Evolutionary conservation across 345 rosid genomes (phyloP).

Genomic region (Melaleuca quinquenervia): DNA sequence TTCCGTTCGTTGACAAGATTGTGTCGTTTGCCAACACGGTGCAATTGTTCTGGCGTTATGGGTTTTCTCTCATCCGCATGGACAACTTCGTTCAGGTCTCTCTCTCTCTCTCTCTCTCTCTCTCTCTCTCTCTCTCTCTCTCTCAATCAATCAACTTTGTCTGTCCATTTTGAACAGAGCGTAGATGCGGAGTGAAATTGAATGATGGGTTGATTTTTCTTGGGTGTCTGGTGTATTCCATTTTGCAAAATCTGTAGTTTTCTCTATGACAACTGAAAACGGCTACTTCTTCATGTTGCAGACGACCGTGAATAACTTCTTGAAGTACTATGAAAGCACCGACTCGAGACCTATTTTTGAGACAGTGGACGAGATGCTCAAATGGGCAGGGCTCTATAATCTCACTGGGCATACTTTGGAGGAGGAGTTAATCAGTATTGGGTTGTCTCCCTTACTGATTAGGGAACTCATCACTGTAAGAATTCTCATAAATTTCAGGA

Average conservation of each 20-base stretch:
- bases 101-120: neutral
- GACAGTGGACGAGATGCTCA: conserved; percentile 81
- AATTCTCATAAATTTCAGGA: neutral
- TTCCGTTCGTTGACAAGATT: conserved; percentile 39
- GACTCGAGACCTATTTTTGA: conserved; percentile 63
- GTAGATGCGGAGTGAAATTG: neutral
- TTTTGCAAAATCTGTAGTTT: neutral
- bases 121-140: neutral
- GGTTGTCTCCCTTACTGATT: conserved; percentile 46
- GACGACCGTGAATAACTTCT: conserved; percentile 47
- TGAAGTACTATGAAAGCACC: conserved; percentile 58
- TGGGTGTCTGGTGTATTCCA: neutral
- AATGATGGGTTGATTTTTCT: neutral
- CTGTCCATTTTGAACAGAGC: neutral
- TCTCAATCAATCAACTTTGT: neutral
- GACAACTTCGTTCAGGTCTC: conserved; percentile 53
- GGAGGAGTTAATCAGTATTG: conserved; percentile 32
- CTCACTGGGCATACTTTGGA: conserved; percentile 51
- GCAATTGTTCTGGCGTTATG: conserved; percentile 46
- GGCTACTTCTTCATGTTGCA: conserved; percentile 15
- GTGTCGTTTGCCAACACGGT: conserved; percentile 44
- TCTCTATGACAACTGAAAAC: neutral
- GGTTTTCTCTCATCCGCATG: conserved; percentile 72
- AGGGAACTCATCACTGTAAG: conserved; percentile 77
- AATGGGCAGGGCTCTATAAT: conserved; percentile 69